Evolutionary conservation across 2,329 filamentous ascomycete species (phyloP).

Genomic region (Ophiocordyceps camponoti-floridani): DNA sequence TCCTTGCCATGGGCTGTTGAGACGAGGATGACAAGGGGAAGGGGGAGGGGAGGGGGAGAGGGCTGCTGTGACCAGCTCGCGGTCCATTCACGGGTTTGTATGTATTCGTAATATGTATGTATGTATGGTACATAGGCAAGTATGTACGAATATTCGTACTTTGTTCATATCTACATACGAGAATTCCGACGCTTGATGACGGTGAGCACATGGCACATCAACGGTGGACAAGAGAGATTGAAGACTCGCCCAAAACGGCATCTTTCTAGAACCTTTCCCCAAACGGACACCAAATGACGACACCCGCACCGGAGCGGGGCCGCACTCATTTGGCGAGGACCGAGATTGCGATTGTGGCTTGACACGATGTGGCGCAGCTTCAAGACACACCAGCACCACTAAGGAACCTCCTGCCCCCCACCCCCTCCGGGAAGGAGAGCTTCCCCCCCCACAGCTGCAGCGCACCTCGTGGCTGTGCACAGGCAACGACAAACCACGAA

Average conservation of each 20-base stretch:
- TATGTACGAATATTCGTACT: too few species aligned
- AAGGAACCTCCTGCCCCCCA: too few species aligned
- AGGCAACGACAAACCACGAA: not conserved
- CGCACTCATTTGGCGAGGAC: not conserved
- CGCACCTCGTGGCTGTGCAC: not conserved
- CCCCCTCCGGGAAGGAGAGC: not conserved
- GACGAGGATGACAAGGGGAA: too few species aligned
- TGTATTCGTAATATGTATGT: too few species aligned
- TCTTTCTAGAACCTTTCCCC: slow-evolving; percentile 1
- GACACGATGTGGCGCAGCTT: slow-evolving; percentile 1
- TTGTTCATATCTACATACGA: too few species aligned
- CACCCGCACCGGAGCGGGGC: not conserved
- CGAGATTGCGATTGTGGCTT: not conserved
- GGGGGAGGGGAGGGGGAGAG: too few species aligned
- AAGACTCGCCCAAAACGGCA: not conserved
- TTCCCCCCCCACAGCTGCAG: not conserved
- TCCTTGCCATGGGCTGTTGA: too few species aligned
- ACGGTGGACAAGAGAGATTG: not conserved
- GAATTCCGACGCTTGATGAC: too few species aligned
- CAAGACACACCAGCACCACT: not conserved
- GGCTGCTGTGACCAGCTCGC: too few species aligned
- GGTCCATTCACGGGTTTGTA: too few species aligned
- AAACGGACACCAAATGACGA: not conserved
- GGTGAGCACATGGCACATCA: not conserved
- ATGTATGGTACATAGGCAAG: too few species aligned